These are phyloP conservation scores for Tuber microsphaerosporum DNA, from an alignment of 495 filamentous ascomycete genomes.

Conservation along the genomic window DNA sequence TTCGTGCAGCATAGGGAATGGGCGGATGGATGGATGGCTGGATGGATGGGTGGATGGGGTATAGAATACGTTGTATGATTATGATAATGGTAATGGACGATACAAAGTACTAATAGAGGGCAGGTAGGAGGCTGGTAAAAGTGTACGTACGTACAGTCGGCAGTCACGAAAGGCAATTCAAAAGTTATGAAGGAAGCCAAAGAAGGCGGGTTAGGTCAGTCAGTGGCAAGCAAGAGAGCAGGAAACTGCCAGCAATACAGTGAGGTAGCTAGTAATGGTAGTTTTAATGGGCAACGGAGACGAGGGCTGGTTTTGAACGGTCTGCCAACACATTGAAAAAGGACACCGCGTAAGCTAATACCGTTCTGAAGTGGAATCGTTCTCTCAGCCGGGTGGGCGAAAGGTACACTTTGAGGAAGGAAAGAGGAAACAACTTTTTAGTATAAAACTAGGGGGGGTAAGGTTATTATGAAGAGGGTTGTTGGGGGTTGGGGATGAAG, in stretches of 20 bases:
- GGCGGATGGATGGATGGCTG: neutral
- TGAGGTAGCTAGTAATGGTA: neutral
- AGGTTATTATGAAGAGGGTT: conserved; percentile 6
- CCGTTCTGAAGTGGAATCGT: conserved; percentile 16
- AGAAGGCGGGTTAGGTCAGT: conserved; percentile 8
- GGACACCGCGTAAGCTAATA: conserved; percentile 34
- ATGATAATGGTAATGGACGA: neutral
- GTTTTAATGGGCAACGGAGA: neutral
- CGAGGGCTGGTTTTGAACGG: conserved; percentile 36
- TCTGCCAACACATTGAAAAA: conserved; percentile 35
- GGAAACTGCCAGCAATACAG: conserved; percentile 23
- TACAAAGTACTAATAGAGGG: neutral
- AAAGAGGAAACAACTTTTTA: conserved; percentile 10
- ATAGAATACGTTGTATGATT: neutral
- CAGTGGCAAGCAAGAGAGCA: conserved; percentile 31
- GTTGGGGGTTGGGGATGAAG: neutral
- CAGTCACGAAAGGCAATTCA: neutral
- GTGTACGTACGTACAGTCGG: neutral
- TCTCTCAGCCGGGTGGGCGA: conserved; percentile 21
- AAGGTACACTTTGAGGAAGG: neutral
- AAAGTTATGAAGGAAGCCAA: conserved; percentile 4
- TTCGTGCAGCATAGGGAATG: neutral
- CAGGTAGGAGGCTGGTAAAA: neutral
- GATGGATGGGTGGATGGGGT: neutral
- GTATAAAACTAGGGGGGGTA: conserved; percentile 13